Evolutionary conservation across 371 early-diverging fungal genomes (phyloP), one percentile per base, ranked within the genome.

Genomic region (Umbelopsis sp.): DNA sequence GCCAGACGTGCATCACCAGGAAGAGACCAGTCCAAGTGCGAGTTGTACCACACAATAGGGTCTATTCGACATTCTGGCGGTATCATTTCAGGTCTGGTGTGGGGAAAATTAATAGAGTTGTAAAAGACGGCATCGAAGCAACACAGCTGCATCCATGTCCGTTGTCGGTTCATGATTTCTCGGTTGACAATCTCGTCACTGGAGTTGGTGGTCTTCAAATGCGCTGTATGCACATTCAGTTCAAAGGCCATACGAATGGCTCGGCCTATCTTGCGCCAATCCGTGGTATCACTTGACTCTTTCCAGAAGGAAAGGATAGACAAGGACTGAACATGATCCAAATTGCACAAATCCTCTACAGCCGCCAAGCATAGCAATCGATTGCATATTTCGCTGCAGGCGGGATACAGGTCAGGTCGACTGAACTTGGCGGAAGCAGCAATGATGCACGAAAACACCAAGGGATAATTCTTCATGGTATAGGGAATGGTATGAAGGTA

Each of bases 71-170:
- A 57, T 57, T 35, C 57, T 18, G 29, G 29, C 4, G 57, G 57
- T 32, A 57, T 57, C 57, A 57, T 57, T 29, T 57, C 57, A 8
- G 57, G 57, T 29, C 29, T 35, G 10, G 35, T 25, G 12, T 18
- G 29, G 5, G 18, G 57, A 35, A 35, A n/a, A 48, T 16, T 57
- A 18, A 57, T 29, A 16, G 57, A 35, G n/a, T 37, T 57, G 57
- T 29, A 35, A n/a, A 57, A 57, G 10, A 29, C 57, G 2, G 57
- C 29, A 35, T 57, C 57, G n/a, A 57, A 57, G 18, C 57, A 57
- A 57, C 57, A 57, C 11, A 57, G 35, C 32, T 57, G 57, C 57
- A 57, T 57, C 57, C 57, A 57, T 25, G 57, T 57, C 35, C 57
- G 57, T 18, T 57, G 57, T 11, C 57, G 57, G 14, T 57, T 57